Evolutionary conservation across 768 basidiomycete genomes (phyloP), one percentile per base, ranked within the genome.

Genomic region (Hemileccinum rubropunctum): DNA sequence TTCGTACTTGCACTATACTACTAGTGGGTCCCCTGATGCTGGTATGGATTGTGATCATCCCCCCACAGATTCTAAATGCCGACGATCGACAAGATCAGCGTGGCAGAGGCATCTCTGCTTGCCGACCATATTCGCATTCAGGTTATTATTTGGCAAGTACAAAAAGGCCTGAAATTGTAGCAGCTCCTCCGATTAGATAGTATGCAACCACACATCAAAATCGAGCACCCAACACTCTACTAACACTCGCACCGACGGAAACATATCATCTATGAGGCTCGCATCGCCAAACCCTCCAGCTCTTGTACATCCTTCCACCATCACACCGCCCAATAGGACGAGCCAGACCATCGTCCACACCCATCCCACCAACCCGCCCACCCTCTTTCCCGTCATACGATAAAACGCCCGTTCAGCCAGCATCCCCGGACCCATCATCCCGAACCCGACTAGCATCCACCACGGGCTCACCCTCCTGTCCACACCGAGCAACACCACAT

Each of bases 371-470:
- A 51, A 45, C 3, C 72, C 75, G 17, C 58, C 52, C 3, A 71
- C 66, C 20, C 47, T 59, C 48, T 54, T 49, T 5, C 70, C 65
- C 0, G 62, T 70, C 15, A 56, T 17, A 17, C 20, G 27, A 33
- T 48, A 39, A 38, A 56, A 70, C n/a, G 3, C 51, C 12, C 40
- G 62, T 60, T 86, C 84, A 15, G 77, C 46, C 2, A 80, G 45
- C 13, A 80, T 58, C 2, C 80, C 82, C 0, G 78, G 51, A 10
- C 73, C 82, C 69, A 76, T 81, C 62, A 80, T 65, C 28, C 82
- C 53, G 58, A 85, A 87, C 51, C 78, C 80, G 1, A 76, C 73
- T 0, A 68, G 61, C 37, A 80, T 70, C 26, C 58, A 48, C 53
- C 50, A 46, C n/a, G 76, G 67, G 26, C 82, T 78, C 1, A 70